These are phyloP conservation scores for Magnusiomyces suaveolens DNA, from an alignment of 1,139 yeast species.

Conservation along the genomic window DNA sequence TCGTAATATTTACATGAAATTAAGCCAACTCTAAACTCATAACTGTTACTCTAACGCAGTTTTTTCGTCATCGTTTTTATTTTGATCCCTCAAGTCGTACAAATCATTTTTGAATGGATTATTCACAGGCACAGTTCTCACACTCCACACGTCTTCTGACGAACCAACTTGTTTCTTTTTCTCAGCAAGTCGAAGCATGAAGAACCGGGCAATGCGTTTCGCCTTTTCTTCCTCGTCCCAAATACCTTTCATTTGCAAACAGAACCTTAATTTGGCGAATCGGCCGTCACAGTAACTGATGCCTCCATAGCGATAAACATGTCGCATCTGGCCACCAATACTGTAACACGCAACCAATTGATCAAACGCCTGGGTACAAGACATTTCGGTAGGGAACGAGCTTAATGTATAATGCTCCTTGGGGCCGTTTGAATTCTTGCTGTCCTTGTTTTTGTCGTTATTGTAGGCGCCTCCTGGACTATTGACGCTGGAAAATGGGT, in stretches of 20 bases:
- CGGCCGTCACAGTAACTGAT: constrained; percentile 62
- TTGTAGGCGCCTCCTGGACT: too few species aligned
- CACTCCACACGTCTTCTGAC: constrained; percentile 69
- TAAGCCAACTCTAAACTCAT: too few species aligned
- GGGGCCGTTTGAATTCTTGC: too few species aligned
- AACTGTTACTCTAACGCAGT: too few species aligned
- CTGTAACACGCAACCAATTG: constrained; percentile 80
- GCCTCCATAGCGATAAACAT: constrained; percentile 74
- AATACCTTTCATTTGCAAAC: constrained; percentile 49
- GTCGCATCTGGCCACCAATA: constrained; percentile 75
- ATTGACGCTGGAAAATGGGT: neutral
- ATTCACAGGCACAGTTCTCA: constrained; percentile 34
- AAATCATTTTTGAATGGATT: constrained; percentile 29
- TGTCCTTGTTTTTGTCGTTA: too few species aligned
- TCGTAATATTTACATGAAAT: too few species aligned
- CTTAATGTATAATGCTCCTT: constrained; percentile 14
- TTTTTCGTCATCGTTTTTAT: too few species aligned
- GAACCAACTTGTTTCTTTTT: constrained; percentile 53
- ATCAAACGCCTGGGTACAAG: constrained; percentile 74
- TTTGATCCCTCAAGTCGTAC: neutral
- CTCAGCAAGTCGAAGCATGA: constrained; percentile 51
- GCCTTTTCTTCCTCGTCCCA: constrained; percentile 41
- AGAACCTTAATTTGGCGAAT: constrained; percentile 70
- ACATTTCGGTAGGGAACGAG: constrained; percentile 40
- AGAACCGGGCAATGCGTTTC: constrained; percentile 56